Percentiles rank a stretch among this genome's conserved stretches.
phyloP scores from a whole-genome alignment of 2,329 filamentous ascomycete species.

The Ceratocystis eucalypticola region DNA sequence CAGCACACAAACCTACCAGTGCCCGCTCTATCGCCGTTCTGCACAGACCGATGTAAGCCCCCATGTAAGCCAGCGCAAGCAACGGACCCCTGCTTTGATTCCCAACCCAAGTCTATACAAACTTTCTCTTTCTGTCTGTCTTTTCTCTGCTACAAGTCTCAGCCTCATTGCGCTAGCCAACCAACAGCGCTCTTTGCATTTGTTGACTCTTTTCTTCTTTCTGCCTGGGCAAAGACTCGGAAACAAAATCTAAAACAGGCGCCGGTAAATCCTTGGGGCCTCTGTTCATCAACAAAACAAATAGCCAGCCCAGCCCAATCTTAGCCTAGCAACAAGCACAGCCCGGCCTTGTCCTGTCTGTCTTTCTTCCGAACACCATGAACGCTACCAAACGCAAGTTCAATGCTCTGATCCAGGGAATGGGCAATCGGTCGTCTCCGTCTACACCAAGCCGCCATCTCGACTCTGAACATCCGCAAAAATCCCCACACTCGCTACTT shows the following conservation, averaged over 20 bases:
- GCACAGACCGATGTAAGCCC: no score
- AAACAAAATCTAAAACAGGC: slow-evolving; percentile 17
- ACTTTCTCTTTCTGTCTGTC: no score
- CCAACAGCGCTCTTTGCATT: no score
- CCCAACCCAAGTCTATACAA: no score
- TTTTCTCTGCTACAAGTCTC: no score
- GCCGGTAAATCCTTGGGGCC: slow-evolving; percentile 14
- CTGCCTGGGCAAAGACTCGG: not conserved
- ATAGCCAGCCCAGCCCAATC: slow-evolving; percentile 1
- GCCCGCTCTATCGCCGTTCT: not conserved
- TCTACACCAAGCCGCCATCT: slow-evolving; percentile 10
- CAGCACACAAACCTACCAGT: not conserved
- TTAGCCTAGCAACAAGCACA: not conserved
- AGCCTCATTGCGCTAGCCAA: no score
- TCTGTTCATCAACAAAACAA: not conserved
- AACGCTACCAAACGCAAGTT: slow-evolving; percentile 76
- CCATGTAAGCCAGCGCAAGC: no score
- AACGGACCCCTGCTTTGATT: no score
- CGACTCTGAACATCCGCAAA: slow-evolving; percentile 24
- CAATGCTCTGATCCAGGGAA: slow-evolving; percentile 57
- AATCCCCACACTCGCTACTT: slow-evolving; percentile 5
- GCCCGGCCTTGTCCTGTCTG: not conserved
- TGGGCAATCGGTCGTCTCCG: slow-evolving; percentile 31
- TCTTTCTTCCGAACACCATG: slow-evolving; percentile 32
- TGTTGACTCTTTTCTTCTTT: not conserved